phyloP scores from a whole-genome alignment of 805 yeast genomes.

The Saccharomycopsis fodiens region DNA sequence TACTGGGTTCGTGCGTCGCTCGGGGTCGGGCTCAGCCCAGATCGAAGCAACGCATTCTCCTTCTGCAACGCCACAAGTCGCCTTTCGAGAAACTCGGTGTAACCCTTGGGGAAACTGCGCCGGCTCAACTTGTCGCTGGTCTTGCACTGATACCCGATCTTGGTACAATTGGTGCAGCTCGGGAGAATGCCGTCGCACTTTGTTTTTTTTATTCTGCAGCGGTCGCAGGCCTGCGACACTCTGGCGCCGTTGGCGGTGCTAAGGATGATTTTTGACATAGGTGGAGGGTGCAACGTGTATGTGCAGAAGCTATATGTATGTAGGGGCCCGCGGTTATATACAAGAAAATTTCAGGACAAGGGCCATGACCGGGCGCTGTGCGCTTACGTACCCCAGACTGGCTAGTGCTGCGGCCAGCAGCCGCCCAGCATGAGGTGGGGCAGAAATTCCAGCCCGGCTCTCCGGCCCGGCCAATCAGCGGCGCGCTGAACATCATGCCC shows the following conservation, averaged over 20 bases:
- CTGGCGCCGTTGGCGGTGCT: constrained; percentile 28
- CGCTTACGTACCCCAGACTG: constrained; percentile 1
- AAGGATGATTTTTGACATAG: constrained; percentile 16
- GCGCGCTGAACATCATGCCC: neutral
- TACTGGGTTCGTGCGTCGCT: neutral
- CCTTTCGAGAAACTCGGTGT: constrained; percentile 66
- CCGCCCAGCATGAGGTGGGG: neutral
- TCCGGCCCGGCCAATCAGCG: neutral
- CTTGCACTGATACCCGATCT: constrained; percentile 59
- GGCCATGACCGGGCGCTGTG: neutral
- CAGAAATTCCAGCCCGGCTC: neutral
- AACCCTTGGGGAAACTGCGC: constrained; percentile 75
- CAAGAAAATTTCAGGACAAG: neutral
- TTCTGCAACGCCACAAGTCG: constrained; percentile 55
- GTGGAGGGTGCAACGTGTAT: too few relatives aligned
- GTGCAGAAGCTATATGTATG: too few relatives aligned
- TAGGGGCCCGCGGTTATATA: neutral
- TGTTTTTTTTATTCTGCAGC: constrained; percentile 70
- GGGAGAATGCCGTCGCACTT: constrained; percentile 70
- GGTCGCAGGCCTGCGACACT: constrained; percentile 74
- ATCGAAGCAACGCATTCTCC: constrained; percentile 28
- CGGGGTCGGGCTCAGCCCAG: neutral
- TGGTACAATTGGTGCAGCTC: constrained; percentile 56
- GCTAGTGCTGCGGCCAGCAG: neutral
- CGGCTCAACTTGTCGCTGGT: constrained; percentile 69